Conservation (phyloP, 495 filamentous ascomycete species). For the Chaetomidium leptoderma region DNA sequence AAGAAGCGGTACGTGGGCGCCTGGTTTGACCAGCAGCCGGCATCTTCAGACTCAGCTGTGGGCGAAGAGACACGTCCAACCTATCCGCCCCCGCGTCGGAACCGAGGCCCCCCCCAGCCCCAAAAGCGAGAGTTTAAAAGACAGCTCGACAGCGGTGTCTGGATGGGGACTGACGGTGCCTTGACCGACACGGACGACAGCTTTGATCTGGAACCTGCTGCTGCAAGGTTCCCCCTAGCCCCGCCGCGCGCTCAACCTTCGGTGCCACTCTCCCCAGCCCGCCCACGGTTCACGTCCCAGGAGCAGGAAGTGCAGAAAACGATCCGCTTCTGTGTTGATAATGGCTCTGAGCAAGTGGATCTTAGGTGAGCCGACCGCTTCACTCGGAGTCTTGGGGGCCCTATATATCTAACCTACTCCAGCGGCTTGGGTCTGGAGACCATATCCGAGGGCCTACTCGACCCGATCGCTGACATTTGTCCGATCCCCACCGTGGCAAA, state of each 20-base stretch:
- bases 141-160: slow-evolving; percentile 77
- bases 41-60: slow-evolving; percentile 40
- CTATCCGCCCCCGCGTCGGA: slow-evolving; percentile 7
- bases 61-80: slow-evolving; percentile 29
- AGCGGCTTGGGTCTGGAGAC: slow-evolving; percentile 36
- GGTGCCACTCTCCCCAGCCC: neutral
- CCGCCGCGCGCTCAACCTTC: neutral
- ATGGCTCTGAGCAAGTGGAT: slow-evolving; percentile 58
- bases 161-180: slow-evolving; percentile 61
- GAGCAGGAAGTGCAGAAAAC: slow-evolving; percentile 33
- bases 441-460: slow-evolving; percentile 47
- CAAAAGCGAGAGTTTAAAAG: slow-evolving; percentile 56
- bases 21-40: slow-evolving; percentile 62
- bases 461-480: slow-evolving; percentile 58
- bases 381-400: no score
- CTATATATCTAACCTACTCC: no score
- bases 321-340: slow-evolving; percentile 57
- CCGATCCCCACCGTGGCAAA: slow-evolving; percentile 40
- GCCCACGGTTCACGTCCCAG: slow-evolving; percentile 18
- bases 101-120: slow-evolving; percentile 34
- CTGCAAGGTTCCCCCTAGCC: slow-evolving; percentile 10
- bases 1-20: slow-evolving; percentile 61
- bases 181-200: slow-evolving; percentile 41
- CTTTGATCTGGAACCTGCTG: slow-evolving; percentile 25
- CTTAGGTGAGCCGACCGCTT: slow-evolving; percentile 67